Base-by-base conservation (phyloP, 441 rosid species). In the Populus tomentosa region DNA sequence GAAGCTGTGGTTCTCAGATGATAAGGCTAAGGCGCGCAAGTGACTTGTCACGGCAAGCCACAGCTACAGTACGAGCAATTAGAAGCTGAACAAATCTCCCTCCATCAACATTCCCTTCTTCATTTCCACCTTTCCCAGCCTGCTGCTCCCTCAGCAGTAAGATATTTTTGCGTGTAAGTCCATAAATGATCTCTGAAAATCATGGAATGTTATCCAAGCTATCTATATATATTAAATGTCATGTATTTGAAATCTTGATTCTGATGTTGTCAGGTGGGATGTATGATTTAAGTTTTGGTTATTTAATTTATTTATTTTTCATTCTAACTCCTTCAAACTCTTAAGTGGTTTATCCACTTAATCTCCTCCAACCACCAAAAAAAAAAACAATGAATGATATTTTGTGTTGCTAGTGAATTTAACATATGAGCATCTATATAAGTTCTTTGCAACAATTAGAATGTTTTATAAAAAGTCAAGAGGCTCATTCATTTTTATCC, bases 1-100 rank as follows among this genome's bases (percentile, higher is more conserved):
- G 91, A 90, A 73, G 94, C 91, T 5, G 91, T 90, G 32, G 94
- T 92, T 68, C 76, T 89, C 91, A 0, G 90, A 84, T 64, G 89
- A 75, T 76, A 89, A 79, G 3, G 85, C 80, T 0, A 91, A 82
- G 40, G 90, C 38, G 38, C 38, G 9, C 90, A 32, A 87, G 87
- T 16, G 81, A 21, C 75, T 87, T 88, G 75, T 89, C 94, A 0
- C 90, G 88, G 33, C 91, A 90, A 68, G 94, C 94, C 35, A 90
- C 91, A 5, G 91, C 94, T 71, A 89, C 90, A 1, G 92, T 90
- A 35, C 91, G 89, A 21, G 89, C 80, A 7, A 89, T 79, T 56
- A 90, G 84, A 61, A 84, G 89, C 80, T 88, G 87, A 50, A 90
- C 85, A 16, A 89, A 85, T 73, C 84, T 83, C 88, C 85, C 87